Base-by-base conservation (phyloP, 345 rosid genomes). In the Salix brachista region DNA sequence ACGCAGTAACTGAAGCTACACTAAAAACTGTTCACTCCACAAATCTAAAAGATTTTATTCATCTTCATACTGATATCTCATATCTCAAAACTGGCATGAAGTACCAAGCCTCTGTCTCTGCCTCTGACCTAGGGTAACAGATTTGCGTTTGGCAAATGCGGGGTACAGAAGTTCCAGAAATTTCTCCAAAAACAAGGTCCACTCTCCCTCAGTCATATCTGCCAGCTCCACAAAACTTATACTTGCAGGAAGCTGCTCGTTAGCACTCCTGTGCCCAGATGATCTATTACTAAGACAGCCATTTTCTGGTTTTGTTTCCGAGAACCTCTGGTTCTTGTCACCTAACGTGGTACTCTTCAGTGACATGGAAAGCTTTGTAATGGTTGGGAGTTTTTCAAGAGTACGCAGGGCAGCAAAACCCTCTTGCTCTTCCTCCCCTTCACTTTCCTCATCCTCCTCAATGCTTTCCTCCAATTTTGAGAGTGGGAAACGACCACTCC, bases 91-190 rank as follows among this genome's bases (percentile, higher is more conserved):
- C 94, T 92, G 97, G 90, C 99, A 96, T 6, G 98, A 96, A 65
- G 97, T 94, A 48, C 99, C 98, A 7, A 96, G 97, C 92, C 98
- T 92, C 91, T 76, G 97, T 60, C 85, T 89, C 94, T 91, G 98
- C 83, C 87, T 92, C 89, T 87, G 94, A 54, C 94, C 92, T 72
- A 82, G 14, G 23, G 91, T 86, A 42, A 86, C 85, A 1, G 91
- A 88, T 84, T 92, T 92, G 36, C 97, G 90, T 65, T 84, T 87
- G 0, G 79, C 89, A 36, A 94, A 94, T 70, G 94, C 98, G 11
- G 93, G 94, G 48, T 70, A 44, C 69, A 96, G 90, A 75, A 92
- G 80, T 73, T 88, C 97, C 73, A 84, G 91, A 72, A 92, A 92
- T 85, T 84, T 94, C 62, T 92, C 98, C 74, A 91, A 65, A 83